These are phyloP conservation scores for Calcarisporium arbuscula DNA, from an alignment of 2,329 filamentous ascomycete genomes.

Conservation along the genomic window DNA sequence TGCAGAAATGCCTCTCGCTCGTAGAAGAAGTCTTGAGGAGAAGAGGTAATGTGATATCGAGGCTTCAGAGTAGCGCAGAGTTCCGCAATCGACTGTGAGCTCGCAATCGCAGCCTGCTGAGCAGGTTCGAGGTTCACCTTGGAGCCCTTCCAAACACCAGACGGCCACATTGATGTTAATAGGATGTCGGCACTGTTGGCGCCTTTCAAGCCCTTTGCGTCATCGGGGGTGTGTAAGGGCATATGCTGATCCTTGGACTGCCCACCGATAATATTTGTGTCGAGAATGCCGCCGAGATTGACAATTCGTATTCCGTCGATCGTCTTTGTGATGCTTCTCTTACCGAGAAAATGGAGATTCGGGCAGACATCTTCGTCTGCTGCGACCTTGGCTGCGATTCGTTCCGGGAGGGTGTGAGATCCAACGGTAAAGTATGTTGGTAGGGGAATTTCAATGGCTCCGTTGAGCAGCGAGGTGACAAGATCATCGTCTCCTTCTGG, in stretches of 20 bases:
- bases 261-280: conserved; percentile 53
- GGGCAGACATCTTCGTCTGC: conserved; percentile 70
- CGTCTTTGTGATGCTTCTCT: conserved; percentile 81
- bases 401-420: conserved; percentile 60
- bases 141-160: conserved; percentile 63
- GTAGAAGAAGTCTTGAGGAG: conserved; percentile 62
- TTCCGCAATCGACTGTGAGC: conserved; percentile 66
- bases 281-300: conserved; percentile 70
- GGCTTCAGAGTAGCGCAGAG: conserved; percentile 75
- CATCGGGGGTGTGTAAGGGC: conserved; percentile 71
- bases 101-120: conserved; percentile 41
- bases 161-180: conserved; percentile 81
- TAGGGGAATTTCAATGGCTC: conserved; percentile 67
- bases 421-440: conserved; percentile 90
- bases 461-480: conserved; percentile 60
- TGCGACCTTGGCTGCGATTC: conserved; percentile 67
- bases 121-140: conserved; percentile 52
- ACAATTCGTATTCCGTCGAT: conserved; percentile 84
- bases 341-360: conserved; percentile 88
- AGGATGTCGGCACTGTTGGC: conserved; percentile 80
- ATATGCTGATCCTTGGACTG: conserved; percentile 66
- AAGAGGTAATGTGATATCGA: conserved; percentile 81
- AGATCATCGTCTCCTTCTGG: conserved; percentile 48
- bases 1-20: conserved; percentile 93
- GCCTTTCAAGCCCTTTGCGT: conserved; percentile 69